Conservation (phyloP, 2,329 filamentous ascomycete genomes). For the Botryosphaeria dothidea region DNA sequence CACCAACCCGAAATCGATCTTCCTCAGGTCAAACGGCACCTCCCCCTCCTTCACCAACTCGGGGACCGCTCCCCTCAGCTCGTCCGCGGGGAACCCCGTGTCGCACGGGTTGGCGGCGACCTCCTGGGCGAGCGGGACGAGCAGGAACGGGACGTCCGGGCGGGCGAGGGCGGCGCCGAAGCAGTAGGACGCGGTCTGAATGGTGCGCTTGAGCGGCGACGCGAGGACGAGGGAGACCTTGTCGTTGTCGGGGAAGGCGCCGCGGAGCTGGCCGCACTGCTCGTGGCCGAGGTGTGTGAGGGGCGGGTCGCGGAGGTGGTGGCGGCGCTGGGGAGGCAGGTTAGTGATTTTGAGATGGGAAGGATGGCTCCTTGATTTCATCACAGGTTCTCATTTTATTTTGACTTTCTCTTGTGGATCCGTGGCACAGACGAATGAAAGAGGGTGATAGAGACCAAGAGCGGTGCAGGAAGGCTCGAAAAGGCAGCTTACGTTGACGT, state of each 20-base stretch:
- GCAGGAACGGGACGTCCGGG: conserved; percentile 50
- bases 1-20: conserved; percentile 64
- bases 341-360: neutral
- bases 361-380: neutral
- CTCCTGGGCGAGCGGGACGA: conserved; percentile 78
- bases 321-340: conserved; percentile 45
- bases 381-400: too few relatives aligned
- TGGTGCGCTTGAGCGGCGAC: conserved; percentile 77
- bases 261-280: conserved; percentile 68
- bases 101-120: conserved; percentile 75
- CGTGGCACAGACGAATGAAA: neutral
- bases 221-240: conserved; percentile 69
- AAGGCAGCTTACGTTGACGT: conserved; percentile 44
- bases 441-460: too few relatives aligned
- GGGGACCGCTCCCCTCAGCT: conserved; percentile 45
- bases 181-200: conserved; percentile 72
- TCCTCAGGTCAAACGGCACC: conserved; percentile 39
- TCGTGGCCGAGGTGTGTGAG: conserved; percentile 74
- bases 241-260: conserved; percentile 60
- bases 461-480: too few relatives aligned
- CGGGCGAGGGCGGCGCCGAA: conserved; percentile 57
- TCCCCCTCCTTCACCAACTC: conserved; percentile 46
- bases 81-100: conserved; percentile 61
- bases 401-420: neutral
- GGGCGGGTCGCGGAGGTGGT: conserved; percentile 77